Evolutionary conservation across 2,329 filamentous ascomycete species (phyloP), one percentile per base, ranked within the genome.

Genomic region (Dactylellina haptotyla): DNA sequence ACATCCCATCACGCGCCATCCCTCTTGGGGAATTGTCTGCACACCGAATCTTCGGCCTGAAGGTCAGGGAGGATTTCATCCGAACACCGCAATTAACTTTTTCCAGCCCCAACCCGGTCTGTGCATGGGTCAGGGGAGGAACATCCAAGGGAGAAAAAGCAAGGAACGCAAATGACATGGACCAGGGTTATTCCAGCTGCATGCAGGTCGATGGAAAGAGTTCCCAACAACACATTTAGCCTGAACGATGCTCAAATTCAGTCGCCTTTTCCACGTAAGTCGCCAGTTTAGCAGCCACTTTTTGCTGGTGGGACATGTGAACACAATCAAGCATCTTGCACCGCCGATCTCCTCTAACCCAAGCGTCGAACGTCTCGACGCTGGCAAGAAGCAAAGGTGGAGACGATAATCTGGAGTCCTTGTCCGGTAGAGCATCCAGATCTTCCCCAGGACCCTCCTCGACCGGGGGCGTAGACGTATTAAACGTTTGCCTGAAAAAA

Each of bases 21-120:
- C 56, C 64, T 48, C 45, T 46, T 61, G 46, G 54, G 48, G 53
- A 53, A 54, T 6, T 26, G 23, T 58, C 43, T 51, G 63, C 53
- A 58, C 28, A 28, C 12, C 30, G 16, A 25, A 1, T 28, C 20
- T 61, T 61, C 54, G 54, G 63, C 46, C 25, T 45, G 39, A 37
- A 14, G 18, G 48, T 23, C 43, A 59, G 37, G 56, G 26, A 51
- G 64, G 43, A 61, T 59, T 72, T 72, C 59, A 72, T 65, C 67
- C 67, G 59, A 72, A 72, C 26, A 61, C 67, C 67, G 67, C 67
- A 65, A 65, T 72, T 72, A 72, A 72, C 53, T 72, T 72, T 72
- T 73, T 73, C 69, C 69, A 73, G 69, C 46, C 58, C 54, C 30
- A 73, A 57, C 53, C 66, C 59, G 67, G 59, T 34, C 53, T 61